Conservation (phyloP, 2,329 filamentous ascomycete genomes). For the Trichoderma simmonsii region DNA sequence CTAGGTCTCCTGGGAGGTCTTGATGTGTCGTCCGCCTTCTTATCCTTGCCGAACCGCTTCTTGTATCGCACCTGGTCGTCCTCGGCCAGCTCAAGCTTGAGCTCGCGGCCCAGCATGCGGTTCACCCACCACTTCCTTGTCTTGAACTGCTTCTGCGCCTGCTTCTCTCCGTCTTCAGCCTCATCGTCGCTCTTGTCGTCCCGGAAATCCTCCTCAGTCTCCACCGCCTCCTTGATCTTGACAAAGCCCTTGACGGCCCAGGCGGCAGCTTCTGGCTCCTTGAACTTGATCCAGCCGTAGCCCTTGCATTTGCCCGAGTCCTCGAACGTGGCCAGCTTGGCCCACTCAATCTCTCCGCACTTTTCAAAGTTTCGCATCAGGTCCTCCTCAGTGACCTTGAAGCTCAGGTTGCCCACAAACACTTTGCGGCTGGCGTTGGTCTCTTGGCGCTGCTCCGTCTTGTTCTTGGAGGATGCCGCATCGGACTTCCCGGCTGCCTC, state of each 20-base stretch:
- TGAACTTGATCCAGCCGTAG: slow-evolving; percentile 92
- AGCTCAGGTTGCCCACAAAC: slow-evolving; percentile 88
- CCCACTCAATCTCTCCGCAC: slow-evolving; percentile 78
- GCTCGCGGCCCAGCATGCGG: slow-evolving; percentile 70
- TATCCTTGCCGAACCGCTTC: slow-evolving; percentile 83
- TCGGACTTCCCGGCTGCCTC: slow-evolving; percentile 29
- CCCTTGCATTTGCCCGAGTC: slow-evolving; percentile 98
- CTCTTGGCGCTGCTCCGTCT: slow-evolving; percentile 35
- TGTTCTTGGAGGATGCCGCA: slow-evolving; percentile 31
- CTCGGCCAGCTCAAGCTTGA: slow-evolving; percentile 92
- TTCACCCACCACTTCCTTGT: slow-evolving; percentile 81
- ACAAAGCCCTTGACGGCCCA: slow-evolving; percentile 73
- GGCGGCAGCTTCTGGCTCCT: slow-evolving; percentile 69
- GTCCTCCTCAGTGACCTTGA: slow-evolving; percentile 77
- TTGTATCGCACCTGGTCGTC: slow-evolving; percentile 86
- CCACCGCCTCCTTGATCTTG: slow-evolving; percentile 63
- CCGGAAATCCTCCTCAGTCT: slow-evolving; percentile 61
- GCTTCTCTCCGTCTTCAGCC: slow-evolving; percentile 43
- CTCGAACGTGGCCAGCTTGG: slow-evolving; percentile 92
- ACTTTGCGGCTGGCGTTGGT: slow-evolving; percentile 73
- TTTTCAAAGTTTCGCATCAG: slow-evolving; percentile 76
- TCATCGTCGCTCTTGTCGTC: slow-evolving; percentile 40
- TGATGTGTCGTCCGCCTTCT: slow-evolving; percentile 30
- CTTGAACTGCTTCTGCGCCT: slow-evolving; percentile 51
- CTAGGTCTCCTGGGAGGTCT: slow-evolving; percentile 34